A percentile compares a stretch with the other conserved stretches of the same genome.
These are phyloP conservation scores for Emericellopsis atlantica DNA, from an alignment of 2,329 filamentous ascomycete genomes.

Conservation along the genomic window DNA sequence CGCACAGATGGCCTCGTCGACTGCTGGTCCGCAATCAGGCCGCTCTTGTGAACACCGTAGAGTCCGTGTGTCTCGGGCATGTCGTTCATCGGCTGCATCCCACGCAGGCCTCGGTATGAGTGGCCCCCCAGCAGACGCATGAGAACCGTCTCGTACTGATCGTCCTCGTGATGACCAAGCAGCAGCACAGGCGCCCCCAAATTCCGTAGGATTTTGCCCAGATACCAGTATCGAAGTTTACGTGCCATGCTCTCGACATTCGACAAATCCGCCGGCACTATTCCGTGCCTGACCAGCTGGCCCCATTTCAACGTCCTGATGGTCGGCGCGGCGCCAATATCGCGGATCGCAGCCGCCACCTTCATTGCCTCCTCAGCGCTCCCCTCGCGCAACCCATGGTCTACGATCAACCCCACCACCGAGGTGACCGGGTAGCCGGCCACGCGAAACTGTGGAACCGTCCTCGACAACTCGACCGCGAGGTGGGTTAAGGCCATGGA, in stretches of 20 bases:
- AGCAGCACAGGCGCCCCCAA: conserved; percentile 48
- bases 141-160: conserved; percentile 81
- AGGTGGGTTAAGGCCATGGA: conserved; percentile 91
- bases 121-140: conserved; percentile 63
- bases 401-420: conserved; percentile 32
- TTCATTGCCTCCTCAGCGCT: conserved; percentile 37
- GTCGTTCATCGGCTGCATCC: conserved; percentile 49
- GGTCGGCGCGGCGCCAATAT: conserved; percentile 17
- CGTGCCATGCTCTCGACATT: conserved; percentile 73
- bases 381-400: conserved; percentile 42
- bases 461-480: conserved; percentile 35
- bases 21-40: conserved; percentile 35
- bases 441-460: conserved; percentile 21
- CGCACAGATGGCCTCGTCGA: conserved; percentile 21
- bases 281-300: conserved; percentile 8
- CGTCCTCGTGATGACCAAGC: conserved; percentile 78
- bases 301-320: conserved; percentile 33
- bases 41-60: conserved; percentile 58
- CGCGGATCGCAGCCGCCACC: conserved; percentile 26
- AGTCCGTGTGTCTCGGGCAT: conserved; percentile 81
- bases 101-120: conserved; percentile 55
- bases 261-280: conserved; percentile 25
- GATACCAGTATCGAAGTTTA: conserved; percentile 54
- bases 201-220: conserved; percentile 49
- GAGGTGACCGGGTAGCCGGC: conserved; percentile 28